phyloP scores from a whole-genome alignment of 2,329 filamentous ascomycete genomes.

The Pseudogymnoascus sp. region DNA sequence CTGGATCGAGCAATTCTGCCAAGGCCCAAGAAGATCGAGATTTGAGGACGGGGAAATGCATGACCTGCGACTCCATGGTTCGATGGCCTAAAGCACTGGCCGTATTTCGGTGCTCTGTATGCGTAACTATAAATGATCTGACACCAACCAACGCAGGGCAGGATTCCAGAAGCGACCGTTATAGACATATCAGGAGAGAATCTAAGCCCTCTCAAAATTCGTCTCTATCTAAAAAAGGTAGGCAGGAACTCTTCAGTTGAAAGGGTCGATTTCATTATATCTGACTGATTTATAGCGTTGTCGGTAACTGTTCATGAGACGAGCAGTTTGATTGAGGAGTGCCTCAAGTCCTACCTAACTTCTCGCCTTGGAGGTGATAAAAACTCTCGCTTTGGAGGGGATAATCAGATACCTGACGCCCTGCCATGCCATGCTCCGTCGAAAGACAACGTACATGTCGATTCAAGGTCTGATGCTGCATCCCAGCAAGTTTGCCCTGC shows the following conservation, averaged over 20 bases:
- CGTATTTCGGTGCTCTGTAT: slow-evolving; percentile 76
- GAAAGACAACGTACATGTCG: not conserved
- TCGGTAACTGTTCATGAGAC: slow-evolving; percentile 55
- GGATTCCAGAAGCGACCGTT: not conserved
- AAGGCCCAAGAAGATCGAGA: slow-evolving; percentile 43
- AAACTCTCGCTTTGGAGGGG: slow-evolving; percentile 21
- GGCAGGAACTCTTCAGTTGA: not conserved
- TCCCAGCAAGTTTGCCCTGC: not conserved
- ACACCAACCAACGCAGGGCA: slow-evolving; percentile 31
- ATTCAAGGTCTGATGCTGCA: not conserved
- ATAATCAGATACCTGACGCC: not conserved
- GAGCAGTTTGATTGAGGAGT: slow-evolving; percentile 47
- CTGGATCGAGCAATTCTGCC: slow-evolving; percentile 26
- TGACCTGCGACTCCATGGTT: slow-evolving; percentile 76
- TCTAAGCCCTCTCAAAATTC: not conserved
- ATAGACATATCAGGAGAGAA: not conserved
- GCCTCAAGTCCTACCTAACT: slow-evolving; percentile 43
- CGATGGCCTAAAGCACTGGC: slow-evolving; percentile 68
- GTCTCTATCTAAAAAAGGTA: not conserved
- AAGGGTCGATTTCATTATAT: not conserved
- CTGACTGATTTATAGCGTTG: slow-evolving; percentile 26
- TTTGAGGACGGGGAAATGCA: slow-evolving; percentile 65
- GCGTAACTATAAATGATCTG: slow-evolving; percentile 77
- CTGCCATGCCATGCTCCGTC: not conserved
- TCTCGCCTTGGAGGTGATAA: slow-evolving; percentile 29